phyloP scores from a whole-genome alignment of 306 rosid genomes.

The Acacia melanoxylon region DNA sequence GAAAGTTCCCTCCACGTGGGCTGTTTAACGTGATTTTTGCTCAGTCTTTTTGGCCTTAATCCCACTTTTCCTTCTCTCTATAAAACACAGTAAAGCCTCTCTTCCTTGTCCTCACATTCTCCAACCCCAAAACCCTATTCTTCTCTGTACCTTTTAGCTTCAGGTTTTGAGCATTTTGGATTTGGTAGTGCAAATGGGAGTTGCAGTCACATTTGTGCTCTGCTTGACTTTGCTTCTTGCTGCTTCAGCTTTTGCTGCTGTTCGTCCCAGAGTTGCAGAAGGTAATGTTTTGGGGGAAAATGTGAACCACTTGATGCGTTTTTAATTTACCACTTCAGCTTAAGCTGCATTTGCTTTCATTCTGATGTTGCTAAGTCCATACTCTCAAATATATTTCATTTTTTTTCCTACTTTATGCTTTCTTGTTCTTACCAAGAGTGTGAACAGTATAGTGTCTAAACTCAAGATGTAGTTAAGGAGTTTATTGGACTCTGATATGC shows the following conservation, averaged over 20 bases:
- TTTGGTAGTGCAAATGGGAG: conserved; percentile 43
- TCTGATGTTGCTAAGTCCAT: not conserved
- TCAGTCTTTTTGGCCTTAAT: conserved; percentile 11
- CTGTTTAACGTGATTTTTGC: conserved; percentile 47
- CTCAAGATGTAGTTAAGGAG: conserved; percentile 17
- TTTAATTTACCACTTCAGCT: not conserved
- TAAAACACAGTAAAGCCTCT: conserved; percentile 36
- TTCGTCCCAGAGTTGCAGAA: conserved; percentile 52
- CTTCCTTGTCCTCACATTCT: not conserved
- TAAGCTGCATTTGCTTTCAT: not conserved
- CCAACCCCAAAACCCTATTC: conserved; percentile 19
- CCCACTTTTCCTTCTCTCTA: conserved; percentile 20
- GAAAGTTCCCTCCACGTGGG: conserved; percentile 34
- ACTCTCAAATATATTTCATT: not conserved
- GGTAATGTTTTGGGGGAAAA: conserved; percentile 43
- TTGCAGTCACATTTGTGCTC: conserved; percentile 36
- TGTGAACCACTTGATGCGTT: conserved; percentile 10
- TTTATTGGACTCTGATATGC: conserved; percentile 15
- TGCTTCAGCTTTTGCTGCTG: conserved; percentile 47
- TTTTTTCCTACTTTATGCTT: not conserved
- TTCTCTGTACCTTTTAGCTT: not conserved
- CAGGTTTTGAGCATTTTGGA: conserved; percentile 8
- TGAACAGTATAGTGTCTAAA: not conserved
- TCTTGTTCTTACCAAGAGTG: not conserved
- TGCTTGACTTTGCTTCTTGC: conserved; percentile 41